These are phyloP conservation scores for Apodospora peruviana DNA, from an alignment of 495 filamentous ascomycete species.

Conservation along the genomic window DNA sequence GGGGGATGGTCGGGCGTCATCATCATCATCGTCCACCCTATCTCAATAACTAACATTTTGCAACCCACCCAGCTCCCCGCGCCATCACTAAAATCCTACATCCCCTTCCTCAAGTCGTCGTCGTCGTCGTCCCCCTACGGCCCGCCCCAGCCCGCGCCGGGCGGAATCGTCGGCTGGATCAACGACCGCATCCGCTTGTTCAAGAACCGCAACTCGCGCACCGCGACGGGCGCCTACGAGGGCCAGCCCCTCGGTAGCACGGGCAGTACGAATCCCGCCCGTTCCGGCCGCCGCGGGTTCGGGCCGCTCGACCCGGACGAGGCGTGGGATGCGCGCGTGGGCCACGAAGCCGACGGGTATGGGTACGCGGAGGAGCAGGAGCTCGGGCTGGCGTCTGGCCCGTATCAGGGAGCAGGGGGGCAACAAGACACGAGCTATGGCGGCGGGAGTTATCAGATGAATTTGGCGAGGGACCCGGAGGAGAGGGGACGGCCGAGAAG, in stretches of 20 bases:
- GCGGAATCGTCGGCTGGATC: slow-evolving; percentile 58
- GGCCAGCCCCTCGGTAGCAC: slow-evolving; percentile 11
- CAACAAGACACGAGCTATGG: slow-evolving; percentile 13
- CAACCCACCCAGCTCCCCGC: slow-evolving; percentile 44
- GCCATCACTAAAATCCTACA: slow-evolving; percentile 57
- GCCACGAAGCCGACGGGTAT: slow-evolving; percentile 51
- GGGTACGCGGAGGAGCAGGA: slow-evolving; percentile 64
- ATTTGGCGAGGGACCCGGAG: slow-evolving; percentile 28
- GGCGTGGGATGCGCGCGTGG: slow-evolving; percentile 66
- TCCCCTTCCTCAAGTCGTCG: slow-evolving; percentile 40
- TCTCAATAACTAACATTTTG: not conserved
- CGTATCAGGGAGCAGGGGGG: no score
- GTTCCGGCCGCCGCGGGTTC: slow-evolving; percentile 33
- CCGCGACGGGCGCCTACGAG: slow-evolving; percentile 60
- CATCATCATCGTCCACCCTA: slow-evolving; percentile 1
- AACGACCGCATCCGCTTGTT: slow-evolving; percentile 43
- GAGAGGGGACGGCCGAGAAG: slow-evolving; percentile 28
- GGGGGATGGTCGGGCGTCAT: no score
- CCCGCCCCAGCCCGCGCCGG: slow-evolving; percentile 45
- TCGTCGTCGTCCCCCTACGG: slow-evolving; percentile 29
- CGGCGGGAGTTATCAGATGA: slow-evolving; percentile 40
- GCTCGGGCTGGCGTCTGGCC: slow-evolving; percentile 35
- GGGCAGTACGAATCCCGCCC: slow-evolving; percentile 11
- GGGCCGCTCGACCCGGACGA: slow-evolving; percentile 62
- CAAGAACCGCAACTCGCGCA: slow-evolving; percentile 48